Evolutionary conservation across 352 stramenopile genomes (phyloP), one percentile per base, ranked within the genome.

Genomic region (Pythium vanterpoolii): DNA sequence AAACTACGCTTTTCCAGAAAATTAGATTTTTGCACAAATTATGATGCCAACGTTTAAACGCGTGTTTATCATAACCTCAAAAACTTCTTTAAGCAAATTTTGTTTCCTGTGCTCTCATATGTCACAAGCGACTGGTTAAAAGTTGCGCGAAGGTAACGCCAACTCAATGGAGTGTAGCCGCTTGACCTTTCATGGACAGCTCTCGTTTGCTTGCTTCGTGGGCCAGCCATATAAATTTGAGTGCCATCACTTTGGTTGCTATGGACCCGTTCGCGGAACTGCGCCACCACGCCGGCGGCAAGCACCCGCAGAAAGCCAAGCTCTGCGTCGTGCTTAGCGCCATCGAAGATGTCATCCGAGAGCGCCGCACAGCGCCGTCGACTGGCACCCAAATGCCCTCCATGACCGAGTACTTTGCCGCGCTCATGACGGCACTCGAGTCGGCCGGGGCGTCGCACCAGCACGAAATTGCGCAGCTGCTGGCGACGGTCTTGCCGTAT

Each of bases 371-470:
- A 11, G 21, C 39, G 31, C 33, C 28, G 3, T 21, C 27, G 14
- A 45, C 14, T 9, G 4, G 7, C 30, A 40, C 43, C n/a, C n/a
- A n/a, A 2, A 19, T 39, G 55, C 63, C 79, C 50, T 87, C 83
- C n/a, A 76, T 74, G 61, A 91, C 83, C 30, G 86, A 95, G 73
- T 95, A 95, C 62, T 95, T 95, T 56, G 86, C 86, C 13, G 83
- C 86, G 56, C 74, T 95, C 53, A 93, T 95, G 86, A 95, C 86
- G 18, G 86, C 81, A 48, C 73, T 95, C 52, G 86, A 95, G 64
- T 80, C 83, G 1, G 80, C 78, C 5, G 73, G 74, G 24, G 72
- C 76, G 46, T 85, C 83, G 43, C 86, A 95, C 58, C 77, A 87
- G 49, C 77, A 90, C 55, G 82, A 94, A 61, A 77, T 93, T 53